phyloP scores from a whole-genome alignment of 371 early-diverging fungal species.

The Haplosporangium sp. region DNA sequence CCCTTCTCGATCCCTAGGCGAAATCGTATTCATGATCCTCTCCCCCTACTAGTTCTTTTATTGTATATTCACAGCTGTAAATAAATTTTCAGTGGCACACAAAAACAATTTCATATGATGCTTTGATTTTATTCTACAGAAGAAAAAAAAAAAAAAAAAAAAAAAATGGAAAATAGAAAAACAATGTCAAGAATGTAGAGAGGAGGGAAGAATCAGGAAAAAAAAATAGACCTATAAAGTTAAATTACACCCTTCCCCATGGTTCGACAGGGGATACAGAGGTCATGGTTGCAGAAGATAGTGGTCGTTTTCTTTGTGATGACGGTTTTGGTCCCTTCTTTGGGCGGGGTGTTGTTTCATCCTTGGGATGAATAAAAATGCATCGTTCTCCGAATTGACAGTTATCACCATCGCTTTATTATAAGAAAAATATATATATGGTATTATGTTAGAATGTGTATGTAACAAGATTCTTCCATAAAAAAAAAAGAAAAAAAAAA shows the following conservation, averaged over 20 bases:
- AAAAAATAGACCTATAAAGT: not conserved
- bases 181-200: not conserved
- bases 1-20: too few relatives aligned
- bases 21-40: too few relatives aligned
- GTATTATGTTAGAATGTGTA: too few relatives aligned
- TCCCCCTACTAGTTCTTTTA: too few relatives aligned
- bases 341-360: slow-evolving; percentile 29
- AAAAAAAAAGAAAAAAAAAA: too few relatives aligned
- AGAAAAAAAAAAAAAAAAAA: slow-evolving; percentile 4
- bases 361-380: slow-evolving; percentile 65
- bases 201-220: not conserved
- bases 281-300: slow-evolving; percentile 36
- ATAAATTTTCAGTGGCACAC: not conserved
- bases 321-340: slow-evolving; percentile 23
- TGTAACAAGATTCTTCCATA: too few relatives aligned
- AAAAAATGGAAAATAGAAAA: not conserved
- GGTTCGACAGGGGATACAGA: slow-evolving; percentile 31
- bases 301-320: not conserved
- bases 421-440: slow-evolving; percentile 1
- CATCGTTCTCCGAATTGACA: slow-evolving; percentile 64
- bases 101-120: not conserved
- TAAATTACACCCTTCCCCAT: slow-evolving; percentile 8
- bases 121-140: not conserved
- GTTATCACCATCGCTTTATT: slow-evolving; percentile 58
- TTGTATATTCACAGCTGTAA: not conserved